Evolutionary conservation across 495 filamentous ascomycete genomes (phyloP).

Genomic region (Aspergillus egyptiacus): DNA sequence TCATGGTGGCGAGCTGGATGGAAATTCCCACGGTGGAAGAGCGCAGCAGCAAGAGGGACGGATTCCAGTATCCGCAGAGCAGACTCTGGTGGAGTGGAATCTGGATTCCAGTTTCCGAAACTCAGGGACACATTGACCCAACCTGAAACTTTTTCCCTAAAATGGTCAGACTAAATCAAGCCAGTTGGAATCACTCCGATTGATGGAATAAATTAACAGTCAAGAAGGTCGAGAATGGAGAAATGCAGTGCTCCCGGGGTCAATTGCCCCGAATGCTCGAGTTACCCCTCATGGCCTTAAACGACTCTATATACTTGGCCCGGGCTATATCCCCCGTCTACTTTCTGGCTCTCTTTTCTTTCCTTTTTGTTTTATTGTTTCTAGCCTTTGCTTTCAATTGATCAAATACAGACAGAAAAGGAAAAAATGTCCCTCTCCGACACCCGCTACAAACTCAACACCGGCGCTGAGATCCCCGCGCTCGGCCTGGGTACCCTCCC

Average conservation of each 20-base stretch:
- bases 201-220: constrained; percentile 9
- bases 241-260: too few species aligned
- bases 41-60: constrained; percentile 1
- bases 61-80: constrained; percentile 24
- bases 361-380: not conserved
- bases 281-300: not conserved
- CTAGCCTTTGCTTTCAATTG: not conserved
- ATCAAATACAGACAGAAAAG: not conserved
- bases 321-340: not conserved
- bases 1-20: not conserved
- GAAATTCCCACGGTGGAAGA: not conserved
- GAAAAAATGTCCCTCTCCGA: constrained; percentile 20
- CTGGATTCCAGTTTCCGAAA: constrained; percentile 13
- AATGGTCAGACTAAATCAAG: too few species aligned
- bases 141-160: too few species aligned
- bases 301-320: too few species aligned
- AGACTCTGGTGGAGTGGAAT: too few species aligned
- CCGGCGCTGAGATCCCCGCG: constrained; percentile 67
- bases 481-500: constrained; percentile 56
- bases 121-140: too few species aligned
- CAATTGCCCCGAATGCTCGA: not conserved
- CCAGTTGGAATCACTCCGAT: constrained; percentile 2
- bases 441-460: constrained; percentile 64
- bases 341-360: not conserved
- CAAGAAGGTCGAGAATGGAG: too few species aligned